These are phyloP conservation scores for Hyaloscypha bicolor DNA, from an alignment of 495 filamentous ascomycete genomes.

Conservation along the genomic window DNA sequence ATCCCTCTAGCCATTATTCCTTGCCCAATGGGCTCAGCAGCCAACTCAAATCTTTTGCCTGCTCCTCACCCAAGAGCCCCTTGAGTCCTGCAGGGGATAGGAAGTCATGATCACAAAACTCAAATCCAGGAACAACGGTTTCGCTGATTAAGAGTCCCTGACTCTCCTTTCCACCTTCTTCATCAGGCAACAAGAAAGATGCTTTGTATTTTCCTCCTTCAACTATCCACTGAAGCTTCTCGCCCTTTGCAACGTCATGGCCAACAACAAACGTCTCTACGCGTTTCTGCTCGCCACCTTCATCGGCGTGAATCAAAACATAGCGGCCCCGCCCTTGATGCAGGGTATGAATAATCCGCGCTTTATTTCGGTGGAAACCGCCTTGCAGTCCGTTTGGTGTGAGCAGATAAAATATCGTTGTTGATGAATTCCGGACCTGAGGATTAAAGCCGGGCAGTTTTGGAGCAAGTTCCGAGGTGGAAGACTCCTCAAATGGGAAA, in stretches of 20 bases:
- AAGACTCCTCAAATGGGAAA: slow-evolving; percentile 38
- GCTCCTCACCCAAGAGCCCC: slow-evolving; percentile 48
- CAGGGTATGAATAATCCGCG: slow-evolving; percentile 61
- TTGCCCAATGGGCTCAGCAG: slow-evolving; percentile 41
- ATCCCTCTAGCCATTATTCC: slow-evolving; percentile 4
- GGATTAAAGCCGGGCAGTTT: slow-evolving; percentile 39
- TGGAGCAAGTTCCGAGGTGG: slow-evolving; percentile 26
- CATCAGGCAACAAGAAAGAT: slow-evolving; percentile 56
- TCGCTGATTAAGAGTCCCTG: slow-evolving; percentile 64
- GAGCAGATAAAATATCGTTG: slow-evolving; percentile 64
- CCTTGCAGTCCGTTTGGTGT: slow-evolving; percentile 57
- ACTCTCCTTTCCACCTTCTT: slow-evolving; percentile 38
- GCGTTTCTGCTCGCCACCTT: slow-evolving; percentile 41
- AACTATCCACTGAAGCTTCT: slow-evolving; percentile 69
- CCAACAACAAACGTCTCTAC: slow-evolving; percentile 68
- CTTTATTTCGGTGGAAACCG: slow-evolving; percentile 62
- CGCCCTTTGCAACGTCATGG: slow-evolving; percentile 52
- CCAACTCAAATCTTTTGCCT: slow-evolving; percentile 52
- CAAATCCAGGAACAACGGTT: slow-evolving; percentile 69
- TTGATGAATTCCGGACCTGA: slow-evolving; percentile 46
- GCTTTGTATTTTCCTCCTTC: slow-evolving; percentile 67
- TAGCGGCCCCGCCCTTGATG: slow-evolving; percentile 62
- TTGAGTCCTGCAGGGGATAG: slow-evolving; percentile 45
- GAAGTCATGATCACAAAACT: slow-evolving; percentile 66
- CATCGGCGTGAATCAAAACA: slow-evolving; percentile 59